These are phyloP conservation scores for Fonsecaea pedrosoi DNA, from an alignment of 2,329 filamentous ascomycete species.

Conservation along the genomic window DNA sequence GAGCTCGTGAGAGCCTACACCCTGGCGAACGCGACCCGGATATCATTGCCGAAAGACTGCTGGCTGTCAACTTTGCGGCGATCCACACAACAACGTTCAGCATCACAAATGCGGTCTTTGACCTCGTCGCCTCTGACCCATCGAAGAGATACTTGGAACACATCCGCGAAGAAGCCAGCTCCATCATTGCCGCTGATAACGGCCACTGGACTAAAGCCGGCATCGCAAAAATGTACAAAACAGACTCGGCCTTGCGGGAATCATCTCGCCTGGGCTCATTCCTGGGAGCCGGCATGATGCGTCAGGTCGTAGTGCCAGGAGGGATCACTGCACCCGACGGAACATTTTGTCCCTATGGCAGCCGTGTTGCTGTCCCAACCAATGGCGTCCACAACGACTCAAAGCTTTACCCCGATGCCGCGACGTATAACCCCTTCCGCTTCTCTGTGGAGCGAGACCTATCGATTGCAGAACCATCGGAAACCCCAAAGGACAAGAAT, in stretches of 20 bases:
- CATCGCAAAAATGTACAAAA: constrained; percentile 47
- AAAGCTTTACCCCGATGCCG: constrained; percentile 52
- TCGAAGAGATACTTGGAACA: constrained; percentile 36
- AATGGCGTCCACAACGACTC: constrained; percentile 57
- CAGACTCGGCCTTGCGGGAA: constrained; percentile 55
- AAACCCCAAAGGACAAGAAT: constrained; percentile 8
- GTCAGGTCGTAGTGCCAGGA: constrained; percentile 40
- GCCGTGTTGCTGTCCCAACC: constrained; percentile 54
- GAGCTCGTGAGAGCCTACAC: constrained; percentile 55
- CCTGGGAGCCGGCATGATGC: constrained; percentile 43
- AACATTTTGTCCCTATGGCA: constrained; percentile 54
- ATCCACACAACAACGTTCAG: constrained; percentile 45
- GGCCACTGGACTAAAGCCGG: constrained; percentile 48
- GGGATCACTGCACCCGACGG: constrained; percentile 49
- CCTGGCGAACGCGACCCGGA: constrained; percentile 54
- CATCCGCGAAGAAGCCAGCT: constrained; percentile 48
- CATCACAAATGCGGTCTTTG: constrained; percentile 43
- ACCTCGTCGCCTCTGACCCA: constrained; percentile 40
- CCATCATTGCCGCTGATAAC: constrained; percentile 39
- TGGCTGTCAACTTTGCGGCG: constrained; percentile 55
- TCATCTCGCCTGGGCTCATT: constrained; percentile 52
- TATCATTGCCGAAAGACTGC: constrained; percentile 59
- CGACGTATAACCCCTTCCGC: constrained; percentile 58
- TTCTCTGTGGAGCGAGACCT: constrained; percentile 55
- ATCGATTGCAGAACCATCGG: constrained; percentile 44